A percentile compares a stretch with the other conserved stretches of the same genome.
These are phyloP conservation scores for Solioccasus polychromus DNA, from an alignment of 768 basidiomycete genomes.

Conservation along the genomic window DNA sequence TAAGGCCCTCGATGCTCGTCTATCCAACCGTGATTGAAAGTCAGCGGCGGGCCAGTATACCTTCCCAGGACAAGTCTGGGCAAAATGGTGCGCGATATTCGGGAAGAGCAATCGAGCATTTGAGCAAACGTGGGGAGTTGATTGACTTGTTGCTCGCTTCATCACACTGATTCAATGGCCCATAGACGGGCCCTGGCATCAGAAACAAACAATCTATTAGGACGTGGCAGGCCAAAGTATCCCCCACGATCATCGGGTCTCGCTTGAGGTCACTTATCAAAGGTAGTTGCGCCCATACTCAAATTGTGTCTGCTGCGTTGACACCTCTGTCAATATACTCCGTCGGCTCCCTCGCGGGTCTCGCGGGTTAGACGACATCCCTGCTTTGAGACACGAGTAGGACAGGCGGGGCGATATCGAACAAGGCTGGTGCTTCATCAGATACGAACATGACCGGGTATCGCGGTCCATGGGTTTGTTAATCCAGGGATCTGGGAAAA, in stretches of 20 bases:
- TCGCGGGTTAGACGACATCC: background rate
- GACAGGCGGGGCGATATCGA: too few relatives aligned
- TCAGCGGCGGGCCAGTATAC: too few relatives aligned
- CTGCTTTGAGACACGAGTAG: too few relatives aligned
- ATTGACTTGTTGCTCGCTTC: slow-evolving; percentile 15
- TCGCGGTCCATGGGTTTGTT: too few relatives aligned
- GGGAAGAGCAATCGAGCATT: background rate
- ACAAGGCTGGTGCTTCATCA: too few relatives aligned
- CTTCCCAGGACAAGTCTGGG: background rate
- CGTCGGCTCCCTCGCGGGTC: background rate
- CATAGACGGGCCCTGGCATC: slow-evolving; percentile 13
- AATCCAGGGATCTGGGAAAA: too few relatives aligned
- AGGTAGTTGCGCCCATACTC: too few relatives aligned
- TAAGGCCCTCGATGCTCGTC: too few relatives aligned
- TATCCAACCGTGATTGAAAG: background rate
- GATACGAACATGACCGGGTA: too few relatives aligned
- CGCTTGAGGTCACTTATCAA: too few relatives aligned
- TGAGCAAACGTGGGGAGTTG: slow-evolving; percentile 3
- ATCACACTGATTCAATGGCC: background rate
- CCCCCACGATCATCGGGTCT: slow-evolving; percentile 14
- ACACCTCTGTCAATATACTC: background rate
- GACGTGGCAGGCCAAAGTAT: slow-evolving; percentile 14
- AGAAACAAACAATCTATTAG: slow-evolving; percentile 21
- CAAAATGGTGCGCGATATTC: background rate
- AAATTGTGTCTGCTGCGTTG: too few relatives aligned